Conservation (phyloP, 768 basidiomycete species). For the Mrakia gelida region DNA sequence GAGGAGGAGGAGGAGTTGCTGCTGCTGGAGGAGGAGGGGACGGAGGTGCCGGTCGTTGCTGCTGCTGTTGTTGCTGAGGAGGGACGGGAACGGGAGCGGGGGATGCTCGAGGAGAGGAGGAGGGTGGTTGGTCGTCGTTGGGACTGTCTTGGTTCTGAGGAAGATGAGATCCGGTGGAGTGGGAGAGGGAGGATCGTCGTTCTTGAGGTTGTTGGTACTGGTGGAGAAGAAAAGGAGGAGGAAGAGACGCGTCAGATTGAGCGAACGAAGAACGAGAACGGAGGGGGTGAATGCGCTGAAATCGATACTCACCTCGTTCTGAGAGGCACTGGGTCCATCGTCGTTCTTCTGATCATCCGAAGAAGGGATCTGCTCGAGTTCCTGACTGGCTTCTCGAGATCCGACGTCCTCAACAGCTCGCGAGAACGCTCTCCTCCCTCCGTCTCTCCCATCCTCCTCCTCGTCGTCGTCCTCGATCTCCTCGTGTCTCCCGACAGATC, state of each 20-base stretch:
- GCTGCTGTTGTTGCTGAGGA: neutral
- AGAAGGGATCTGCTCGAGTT: neutral
- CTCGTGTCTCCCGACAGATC: neutral
- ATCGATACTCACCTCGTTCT: too few relatives aligned
- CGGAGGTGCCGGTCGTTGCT: neutral
- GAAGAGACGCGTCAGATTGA: neutral
- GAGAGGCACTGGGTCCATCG: too few relatives aligned
- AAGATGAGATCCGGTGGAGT: neutral
- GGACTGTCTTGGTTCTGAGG: neutral
- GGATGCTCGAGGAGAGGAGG: neutral
- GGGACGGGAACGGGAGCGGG: neutral
- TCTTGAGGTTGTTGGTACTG: neutral
- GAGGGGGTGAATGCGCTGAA: too few relatives aligned
- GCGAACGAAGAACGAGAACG: neutral
- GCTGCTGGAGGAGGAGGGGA: neutral
- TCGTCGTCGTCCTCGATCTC: neutral
- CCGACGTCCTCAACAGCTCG: neutral
- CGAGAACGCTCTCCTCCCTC: neutral
- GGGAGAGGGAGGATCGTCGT: neutral
- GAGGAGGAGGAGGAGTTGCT: neutral
- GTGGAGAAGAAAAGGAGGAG: neutral
- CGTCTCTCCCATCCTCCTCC: neutral
- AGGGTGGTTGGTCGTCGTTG: neutral
- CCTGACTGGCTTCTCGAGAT: neutral
- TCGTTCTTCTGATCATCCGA: neutral